Conservation (phyloP, 2,329 filamentous ascomycete genomes). For the Neonectria punicea region DNA sequence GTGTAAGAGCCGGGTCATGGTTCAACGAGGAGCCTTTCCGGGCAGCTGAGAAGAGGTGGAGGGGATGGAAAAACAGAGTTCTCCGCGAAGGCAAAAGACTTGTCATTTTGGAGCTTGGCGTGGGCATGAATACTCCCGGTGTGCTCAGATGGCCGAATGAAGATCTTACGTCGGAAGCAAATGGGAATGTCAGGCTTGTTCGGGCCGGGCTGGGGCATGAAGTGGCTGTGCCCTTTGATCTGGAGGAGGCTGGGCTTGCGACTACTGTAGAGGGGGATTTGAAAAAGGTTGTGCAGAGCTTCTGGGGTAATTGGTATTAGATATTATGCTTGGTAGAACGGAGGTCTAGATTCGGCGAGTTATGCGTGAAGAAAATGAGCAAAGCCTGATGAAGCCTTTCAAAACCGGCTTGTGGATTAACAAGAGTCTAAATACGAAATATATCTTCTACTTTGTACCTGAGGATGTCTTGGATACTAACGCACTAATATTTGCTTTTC, state of each 20-base stretch:
- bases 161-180: conserved; percentile 24
- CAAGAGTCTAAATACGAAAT: no score
- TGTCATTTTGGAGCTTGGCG: conserved; percentile 37
- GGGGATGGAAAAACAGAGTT: conserved; percentile 14
- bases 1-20: conserved; percentile 32
- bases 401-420: no score
- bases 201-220: conserved; percentile 34
- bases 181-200: conserved; percentile 31
- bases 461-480: no score
- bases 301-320: background rate
- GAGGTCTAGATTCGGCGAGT: no score
- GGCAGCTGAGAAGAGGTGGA: conserved; percentile 28
- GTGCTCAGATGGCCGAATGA: conserved; percentile 40
- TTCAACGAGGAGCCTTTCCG: conserved; percentile 34
- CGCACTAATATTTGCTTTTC: no score
- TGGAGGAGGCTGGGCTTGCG: conserved; percentile 33
- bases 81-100: conserved; percentile 26
- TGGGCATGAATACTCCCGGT: conserved; percentile 38
- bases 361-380: no score
- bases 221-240: conserved; percentile 33
- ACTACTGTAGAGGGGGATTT: conserved; percentile 37
- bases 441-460: no score
- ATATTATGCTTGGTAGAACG: no score
- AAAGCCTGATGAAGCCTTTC: no score
- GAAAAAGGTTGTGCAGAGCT: conserved; percentile 13